Evolutionary conservation across 345 rosid genomes (phyloP).

Genomic region (Aurinia saxatilis): DNA sequence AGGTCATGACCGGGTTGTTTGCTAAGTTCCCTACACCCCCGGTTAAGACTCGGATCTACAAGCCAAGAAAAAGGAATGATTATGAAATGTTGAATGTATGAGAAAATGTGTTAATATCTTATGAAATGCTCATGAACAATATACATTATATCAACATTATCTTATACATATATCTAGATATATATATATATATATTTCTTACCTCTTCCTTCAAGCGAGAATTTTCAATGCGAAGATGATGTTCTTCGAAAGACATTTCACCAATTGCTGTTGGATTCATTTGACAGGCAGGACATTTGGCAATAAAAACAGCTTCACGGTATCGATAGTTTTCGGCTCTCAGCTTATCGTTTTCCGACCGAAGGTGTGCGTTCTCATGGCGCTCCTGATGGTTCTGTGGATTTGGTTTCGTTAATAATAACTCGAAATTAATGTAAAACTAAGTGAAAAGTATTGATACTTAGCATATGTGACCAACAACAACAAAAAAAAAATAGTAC

Average conservation of each 20-base stretch:
- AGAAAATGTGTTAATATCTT: neutral
- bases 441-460: too few species aligned
- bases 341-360: slow-evolving; percentile 61
- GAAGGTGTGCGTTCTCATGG: slow-evolving; percentile 58
- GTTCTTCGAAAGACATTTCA: slow-evolving; percentile 81
- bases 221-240: slow-evolving; percentile 75
- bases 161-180: neutral
- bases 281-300: slow-evolving; percentile 75
- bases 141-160: neutral
- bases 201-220: slow-evolving; percentile 74
- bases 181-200: neutral
- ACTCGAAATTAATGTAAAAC: too few species aligned
- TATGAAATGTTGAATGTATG: neutral
- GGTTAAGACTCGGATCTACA: slow-evolving; percentile 57
- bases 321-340: slow-evolving; percentile 57
- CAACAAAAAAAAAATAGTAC: too few species aligned
- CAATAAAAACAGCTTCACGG: slow-evolving; percentile 54
- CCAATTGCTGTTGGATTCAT: slow-evolving; percentile 62
- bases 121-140: neutral
- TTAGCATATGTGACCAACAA: too few species aligned
- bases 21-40: slow-evolving; percentile 46
- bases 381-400: slow-evolving; percentile 76
- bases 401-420: neutral
- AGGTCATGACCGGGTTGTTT: slow-evolving; percentile 47
- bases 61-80: neutral